Base-by-base conservation (phyloP, 2,329 filamentous ascomycete species). In the Ceratocystis alfenasii region DNA sequence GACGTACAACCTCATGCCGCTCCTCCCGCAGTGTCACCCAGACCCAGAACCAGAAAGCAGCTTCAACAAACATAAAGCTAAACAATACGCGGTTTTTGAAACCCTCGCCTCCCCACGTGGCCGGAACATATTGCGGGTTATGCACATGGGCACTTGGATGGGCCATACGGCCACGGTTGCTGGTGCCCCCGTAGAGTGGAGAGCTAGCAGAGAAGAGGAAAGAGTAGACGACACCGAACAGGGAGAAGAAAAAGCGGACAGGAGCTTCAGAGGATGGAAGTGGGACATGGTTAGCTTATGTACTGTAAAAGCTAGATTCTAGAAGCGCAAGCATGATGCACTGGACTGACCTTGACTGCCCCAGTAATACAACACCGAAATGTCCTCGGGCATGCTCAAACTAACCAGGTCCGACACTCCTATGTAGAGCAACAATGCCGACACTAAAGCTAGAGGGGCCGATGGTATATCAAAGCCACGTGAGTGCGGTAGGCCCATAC, bases 61-160 rank as follows among this genome's bases (percentile, higher is more conserved):
- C 83, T 78, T 96, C 92, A 72, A 95, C 73, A 71, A 96, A 94
- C 7, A 85, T 85, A 75, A 90, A 94, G 0, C 88, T 86, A 73
- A 96, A 95, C 50, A 95, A 84, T 50, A 95, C 78, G 63, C 90
- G 83, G 73, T 95, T 95, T 78, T 92, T 90, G 71, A 96, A 75
- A 28, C 83, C 82, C 69, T 91, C 87, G 62, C 84, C 79, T 69
- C 76, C 85, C 80, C 75, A 81, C 72, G 74, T 71, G 62, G 74
- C 72, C 44, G 76, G 74, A 63, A 73, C 69, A 69, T 78, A 77
- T 33, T 71, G 67, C 15, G 75, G 73, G 66, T 75, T 76, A 63
- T 72, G 69, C 12, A 70, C 28, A 69, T 73, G 71, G 1, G 74
- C 71, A 3, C 72, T 70, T 0, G 76, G 75, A 70, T 76, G 74